Evolutionary conservation across 164 flowering plant species (phyloP).

Genomic region (Taxillus chinensis): DNA sequence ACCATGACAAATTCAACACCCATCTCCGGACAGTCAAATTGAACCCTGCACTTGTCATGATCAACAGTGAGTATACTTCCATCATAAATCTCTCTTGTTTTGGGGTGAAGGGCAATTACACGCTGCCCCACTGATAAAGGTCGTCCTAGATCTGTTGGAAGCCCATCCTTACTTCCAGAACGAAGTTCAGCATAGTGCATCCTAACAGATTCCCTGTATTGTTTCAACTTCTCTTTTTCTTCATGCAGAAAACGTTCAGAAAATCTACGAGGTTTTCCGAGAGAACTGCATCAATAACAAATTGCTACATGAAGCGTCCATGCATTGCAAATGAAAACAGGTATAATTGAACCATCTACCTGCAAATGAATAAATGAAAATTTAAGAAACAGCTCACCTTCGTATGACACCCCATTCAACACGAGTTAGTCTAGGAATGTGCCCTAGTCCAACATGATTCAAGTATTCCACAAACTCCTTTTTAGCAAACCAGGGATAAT

Average conservation of each 20-base stretch:
- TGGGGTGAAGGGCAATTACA: constrained; percentile 85
- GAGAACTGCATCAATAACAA: constrained; percentile 54
- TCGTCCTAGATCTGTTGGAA: constrained; percentile 78
- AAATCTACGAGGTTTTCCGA: constrained; percentile 90
- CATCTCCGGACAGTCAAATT: constrained; percentile 73
- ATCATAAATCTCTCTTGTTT: constrained; percentile 79
- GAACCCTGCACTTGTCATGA: constrained; percentile 69
- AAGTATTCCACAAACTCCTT: constrained; percentile 93
- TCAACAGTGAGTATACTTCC: constrained; percentile 85
- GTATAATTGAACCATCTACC: background rate
- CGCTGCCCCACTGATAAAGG: constrained; percentile 88
- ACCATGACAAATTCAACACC: constrained; percentile 92
- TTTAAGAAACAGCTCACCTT: constrained; percentile 37
- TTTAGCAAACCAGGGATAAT: constrained; percentile 94
- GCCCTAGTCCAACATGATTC: constrained; percentile 84
- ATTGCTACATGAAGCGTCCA: constrained; percentile 1
- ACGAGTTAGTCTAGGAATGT: constrained; percentile 86
- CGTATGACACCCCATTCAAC: constrained; percentile 96
- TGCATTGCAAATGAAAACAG: background rate
- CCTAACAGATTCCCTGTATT: constrained; percentile 82
- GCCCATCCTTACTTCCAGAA: constrained; percentile 63
- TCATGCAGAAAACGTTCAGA: constrained; percentile 70
- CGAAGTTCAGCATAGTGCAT: constrained; percentile 77
- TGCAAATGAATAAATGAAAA: background rate
- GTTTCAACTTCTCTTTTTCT: constrained; percentile 79